phyloP scores from a whole-genome alignment of 352 stramenopile species.

The Globisporangium yorkense region DNA sequence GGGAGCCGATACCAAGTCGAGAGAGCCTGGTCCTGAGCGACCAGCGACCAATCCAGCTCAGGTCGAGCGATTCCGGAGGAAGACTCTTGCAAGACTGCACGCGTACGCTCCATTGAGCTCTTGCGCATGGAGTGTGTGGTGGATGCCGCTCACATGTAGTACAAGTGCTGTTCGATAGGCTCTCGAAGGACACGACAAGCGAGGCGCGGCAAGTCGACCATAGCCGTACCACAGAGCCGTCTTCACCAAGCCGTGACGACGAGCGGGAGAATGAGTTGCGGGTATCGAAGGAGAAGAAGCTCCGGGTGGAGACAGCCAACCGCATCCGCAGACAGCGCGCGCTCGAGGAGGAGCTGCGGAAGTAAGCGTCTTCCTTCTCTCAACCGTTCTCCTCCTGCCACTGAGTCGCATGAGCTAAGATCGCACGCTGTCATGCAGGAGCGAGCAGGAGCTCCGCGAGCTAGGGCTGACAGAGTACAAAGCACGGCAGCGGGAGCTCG shows the following conservation, averaged over 20 bases:
- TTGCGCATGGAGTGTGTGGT: background rate
- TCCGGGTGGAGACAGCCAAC: conserved; percentile 41
- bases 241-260: conserved; percentile 11
- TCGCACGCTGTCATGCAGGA: conserved; percentile 15
- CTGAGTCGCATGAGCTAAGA: too few relatives aligned
- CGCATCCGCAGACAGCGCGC: conserved; percentile 38
- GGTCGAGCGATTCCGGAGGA: conserved; percentile 13
- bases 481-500: conserved; percentile 48
- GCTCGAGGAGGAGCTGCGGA: conserved; percentile 34
- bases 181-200: background rate
- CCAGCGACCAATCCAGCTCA: conserved; percentile 3
- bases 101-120: conserved; percentile 1
- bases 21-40: conserved; percentile 4
- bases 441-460: conserved; percentile 43
- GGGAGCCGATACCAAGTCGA: background rate
- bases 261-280: conserved; percentile 17
- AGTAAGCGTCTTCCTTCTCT: conserved; percentile 15
- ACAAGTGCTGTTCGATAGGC: background rate
- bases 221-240: background rate
- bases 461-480: conserved; percentile 48
- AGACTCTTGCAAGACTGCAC: conserved; percentile 9
- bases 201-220: background rate
- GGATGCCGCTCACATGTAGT: background rate
- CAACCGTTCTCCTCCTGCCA: too few relatives aligned
- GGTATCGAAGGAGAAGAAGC: conserved; percentile 31